Evolutionary conservation across 768 basidiomycete species (phyloP), one percentile per base, ranked within the genome.

Genomic region (Boletus reticuloceps): DNA sequence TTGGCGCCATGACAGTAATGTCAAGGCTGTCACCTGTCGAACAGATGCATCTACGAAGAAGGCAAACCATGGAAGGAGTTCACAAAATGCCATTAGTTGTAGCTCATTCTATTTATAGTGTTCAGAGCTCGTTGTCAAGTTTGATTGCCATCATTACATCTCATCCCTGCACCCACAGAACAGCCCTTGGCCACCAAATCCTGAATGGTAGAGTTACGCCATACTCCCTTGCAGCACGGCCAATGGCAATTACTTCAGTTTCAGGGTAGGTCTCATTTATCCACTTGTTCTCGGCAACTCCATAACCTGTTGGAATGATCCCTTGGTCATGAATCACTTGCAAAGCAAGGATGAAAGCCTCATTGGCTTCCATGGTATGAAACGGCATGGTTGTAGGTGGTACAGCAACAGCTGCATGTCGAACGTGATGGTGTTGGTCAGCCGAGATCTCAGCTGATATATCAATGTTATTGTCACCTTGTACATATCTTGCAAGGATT

Each of bases 71-170:
- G 19, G 11, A 9, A 25, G 14, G 17, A 20, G 2, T 11, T 40
- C 53, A 54, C 42, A 36, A 46, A 2, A 50, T n/a, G 4, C n/a
- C 20, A 37, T 50, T 45, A 6, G 16, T 37, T 44, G 25, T 6
- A 4, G 27, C 25, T 25, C 10, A 20, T 25, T 17, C 52, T 58
- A 51, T 58, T 43, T 58, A 59, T n/a, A 16, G 17, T 40, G 47
- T 47, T 37, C 57, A 57, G 9, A 60, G 16, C 6, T 60, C 42
- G 0, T 44, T 32, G 12, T 13, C 7, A n/a, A n/a, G n/a, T 41
- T 57, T 46, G 0, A 58, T 40, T 50, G 54, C 58, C 5, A 29
- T 58, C 56, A 60, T 58, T 1, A 58, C 2, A 6, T 60, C 56
- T 32, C 52, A 50, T 17, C 53, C 56, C 42, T 60, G 45, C 8